phyloP scores from a whole-genome alignment of 352 stramenopile species.

The Phytophthora constricta region DNA sequence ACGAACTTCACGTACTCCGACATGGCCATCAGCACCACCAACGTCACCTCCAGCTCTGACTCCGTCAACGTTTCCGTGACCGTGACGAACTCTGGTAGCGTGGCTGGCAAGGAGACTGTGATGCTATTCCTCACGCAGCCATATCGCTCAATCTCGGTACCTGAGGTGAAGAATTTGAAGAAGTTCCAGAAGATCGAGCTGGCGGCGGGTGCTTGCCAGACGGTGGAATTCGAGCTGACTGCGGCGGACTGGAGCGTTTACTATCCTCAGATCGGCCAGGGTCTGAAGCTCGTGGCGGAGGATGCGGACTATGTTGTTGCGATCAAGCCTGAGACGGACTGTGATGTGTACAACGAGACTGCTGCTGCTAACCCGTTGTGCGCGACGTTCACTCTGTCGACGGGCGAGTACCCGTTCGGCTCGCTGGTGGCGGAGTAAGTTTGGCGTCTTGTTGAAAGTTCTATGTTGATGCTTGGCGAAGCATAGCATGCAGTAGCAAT shows the following conservation, averaged over 20 bases:
- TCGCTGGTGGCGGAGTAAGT: slow-evolving; percentile 9
- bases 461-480: too few relatives aligned
- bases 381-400: slow-evolving; percentile 43
- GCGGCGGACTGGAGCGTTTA: slow-evolving; percentile 42
- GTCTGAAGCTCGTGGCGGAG: slow-evolving; percentile 51
- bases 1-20: slow-evolving; percentile 54
- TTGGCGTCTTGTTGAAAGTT: too few relatives aligned
- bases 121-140: slow-evolving; percentile 41
- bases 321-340: slow-evolving; percentile 65
- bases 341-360: slow-evolving; percentile 42
- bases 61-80: slow-evolving; percentile 16
- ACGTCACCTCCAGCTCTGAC: slow-evolving; percentile 25
- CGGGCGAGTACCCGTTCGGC: slow-evolving; percentile 34
- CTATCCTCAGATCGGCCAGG: slow-evolving; percentile 59
- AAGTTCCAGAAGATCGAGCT: slow-evolving; percentile 59
- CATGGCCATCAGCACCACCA: slow-evolving; percentile 34
- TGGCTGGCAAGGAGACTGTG: slow-evolving; percentile 41
- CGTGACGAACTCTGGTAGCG: slow-evolving; percentile 23
- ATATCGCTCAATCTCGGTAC: slow-evolving; percentile 7
- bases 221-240: slow-evolving; percentile 48
- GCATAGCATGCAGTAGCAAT: too few relatives aligned
- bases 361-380: slow-evolving; percentile 37
- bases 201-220: slow-evolving; percentile 30
- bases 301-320: slow-evolving; percentile 58
- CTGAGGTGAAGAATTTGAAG: slow-evolving; percentile 35